Base-by-base conservation (phyloP, 176 grass and related monocot species). In the Zoysia japonica region DNA sequence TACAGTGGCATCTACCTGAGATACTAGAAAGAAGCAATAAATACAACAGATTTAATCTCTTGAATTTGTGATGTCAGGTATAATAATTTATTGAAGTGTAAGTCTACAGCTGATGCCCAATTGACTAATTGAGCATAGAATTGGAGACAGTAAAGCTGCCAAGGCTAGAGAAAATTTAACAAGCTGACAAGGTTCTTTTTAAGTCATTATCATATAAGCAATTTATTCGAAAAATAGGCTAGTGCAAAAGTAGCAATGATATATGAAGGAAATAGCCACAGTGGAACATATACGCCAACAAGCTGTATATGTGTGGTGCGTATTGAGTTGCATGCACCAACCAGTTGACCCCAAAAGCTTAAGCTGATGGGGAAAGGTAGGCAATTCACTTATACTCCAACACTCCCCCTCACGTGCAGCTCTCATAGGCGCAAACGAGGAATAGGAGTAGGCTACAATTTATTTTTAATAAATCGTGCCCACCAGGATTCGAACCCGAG, bases 1-100 rank as follows among this genome's bases (percentile, higher is more conserved):
- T 5, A 45, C 65, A 70, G 7, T 35, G 57, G 9, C 77, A 74
- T 76, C 28, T 38, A 63, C 56, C 39, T 42, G 13, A 71, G 48
- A 75, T 66, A 80, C 35, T 76, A 71, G 56, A 76, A 76, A 59
- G 48, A 51, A 71, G 57, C 55, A 75, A 46, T 54, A 41, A 47
- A 76, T 7, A 71, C 40, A 71, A 76, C 1, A 47, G 16, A 71
- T 81, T 67, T 1, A 10, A 6, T 76, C 37, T 56, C 47, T 67
- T 19, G 48, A 48, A 88, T 75, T 44, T 39, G 5, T 73, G 45
- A 42, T 40, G 52, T 53, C 5, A 7, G 16, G 76, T 50, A 59
- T 40, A 82, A 78, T 67, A 17, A 2, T 16, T n/a, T n/a, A 77
- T 72, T 70, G 28, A 53, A 65, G 13, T 78, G 37, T 62, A 73